Evolutionary conservation across 2,329 filamentous ascomycete genomes (phyloP).

Genomic region (Fusarium nematophilum): DNA sequence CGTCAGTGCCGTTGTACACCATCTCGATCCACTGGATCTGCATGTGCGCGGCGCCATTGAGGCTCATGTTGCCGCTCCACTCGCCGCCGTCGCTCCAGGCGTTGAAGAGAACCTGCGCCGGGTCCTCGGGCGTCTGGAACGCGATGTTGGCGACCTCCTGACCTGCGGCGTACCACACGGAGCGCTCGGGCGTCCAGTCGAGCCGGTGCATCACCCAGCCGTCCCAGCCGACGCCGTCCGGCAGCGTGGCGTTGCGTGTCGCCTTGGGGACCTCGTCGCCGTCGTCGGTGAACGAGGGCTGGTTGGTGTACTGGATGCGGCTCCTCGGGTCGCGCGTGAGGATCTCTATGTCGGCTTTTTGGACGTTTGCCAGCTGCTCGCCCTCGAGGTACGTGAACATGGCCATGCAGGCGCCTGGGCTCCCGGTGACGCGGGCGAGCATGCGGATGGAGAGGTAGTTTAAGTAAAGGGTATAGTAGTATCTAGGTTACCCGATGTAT

Average conservation of each 20-base stretch:
- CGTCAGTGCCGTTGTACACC: slow-evolving; percentile 59
- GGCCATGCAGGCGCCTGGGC: slow-evolving; percentile 61
- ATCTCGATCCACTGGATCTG: slow-evolving; percentile 74
- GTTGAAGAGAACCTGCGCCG: slow-evolving; percentile 66
- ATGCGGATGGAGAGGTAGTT: slow-evolving; percentile 57
- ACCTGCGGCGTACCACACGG: slow-evolving; percentile 67
- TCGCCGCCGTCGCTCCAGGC: slow-evolving; percentile 70
- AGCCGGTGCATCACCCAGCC: slow-evolving; percentile 70
- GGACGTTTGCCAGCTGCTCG: slow-evolving; percentile 52
- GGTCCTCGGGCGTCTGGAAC: slow-evolving; percentile 66
- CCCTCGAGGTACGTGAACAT: slow-evolving; percentile 63
- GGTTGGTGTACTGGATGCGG: slow-evolving; percentile 69
- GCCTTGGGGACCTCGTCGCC: slow-evolving; percentile 59
- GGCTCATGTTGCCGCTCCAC: slow-evolving; percentile 70
- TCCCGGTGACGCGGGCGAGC: slow-evolving; percentile 61
- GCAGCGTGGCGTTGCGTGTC: slow-evolving; percentile 60
- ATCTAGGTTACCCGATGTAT: slow-evolving; percentile 86
- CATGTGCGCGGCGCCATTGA: slow-evolving; percentile 61
- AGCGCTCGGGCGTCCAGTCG: slow-evolving; percentile 67
- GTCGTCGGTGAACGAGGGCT: slow-evolving; percentile 61
- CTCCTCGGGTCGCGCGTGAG: slow-evolving; percentile 58
- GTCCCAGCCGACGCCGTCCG: slow-evolving; percentile 58
- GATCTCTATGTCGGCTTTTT: slow-evolving; percentile 66
- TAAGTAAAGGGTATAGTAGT: slow-evolving; percentile 74
- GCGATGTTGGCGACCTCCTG: slow-evolving; percentile 62